Percentiles rank a stretch among this genome's conserved stretches.
Evolutionary conservation across 2,329 filamentous ascomycete genomes (phyloP).

Genomic region (Hypoxylon rubiginosum): DNA sequence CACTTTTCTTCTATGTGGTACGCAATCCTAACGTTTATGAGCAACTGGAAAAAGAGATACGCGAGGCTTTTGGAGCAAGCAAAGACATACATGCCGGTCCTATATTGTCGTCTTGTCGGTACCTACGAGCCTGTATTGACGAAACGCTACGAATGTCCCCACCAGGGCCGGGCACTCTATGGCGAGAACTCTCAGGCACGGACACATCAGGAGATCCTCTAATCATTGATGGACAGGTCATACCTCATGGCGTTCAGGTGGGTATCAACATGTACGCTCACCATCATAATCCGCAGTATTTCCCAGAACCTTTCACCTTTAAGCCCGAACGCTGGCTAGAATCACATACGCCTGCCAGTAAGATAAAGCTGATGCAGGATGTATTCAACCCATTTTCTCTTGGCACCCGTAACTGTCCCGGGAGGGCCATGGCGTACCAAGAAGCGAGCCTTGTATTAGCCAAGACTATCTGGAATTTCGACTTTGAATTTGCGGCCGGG

Average conservation of each 20-base stretch:
- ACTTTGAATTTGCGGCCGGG: background rate
- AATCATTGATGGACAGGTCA: background rate
- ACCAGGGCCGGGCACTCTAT: background rate
- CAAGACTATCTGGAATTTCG: constrained; percentile 10
- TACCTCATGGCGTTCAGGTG: constrained; percentile 12
- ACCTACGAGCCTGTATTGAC: constrained; percentile 38
- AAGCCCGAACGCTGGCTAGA: background rate
- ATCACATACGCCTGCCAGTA: background rate
- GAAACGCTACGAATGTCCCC: constrained; percentile 28
- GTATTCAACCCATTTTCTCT: background rate
- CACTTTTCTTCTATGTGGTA: constrained; percentile 43
- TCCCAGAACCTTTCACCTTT: background rate
- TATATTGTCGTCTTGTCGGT: constrained; percentile 20
- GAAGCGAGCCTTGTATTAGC: background rate
- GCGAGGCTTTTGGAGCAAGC: constrained; percentile 14
- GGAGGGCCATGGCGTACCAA: constrained; percentile 15
- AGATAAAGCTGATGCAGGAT: background rate
- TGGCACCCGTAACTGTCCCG: constrained; percentile 2
- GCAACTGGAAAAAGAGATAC: constrained; percentile 36
- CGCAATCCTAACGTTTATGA: constrained; percentile 29
- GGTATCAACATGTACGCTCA: background rate
- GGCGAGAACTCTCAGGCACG: constrained; percentile 8
- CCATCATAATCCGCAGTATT: background rate
- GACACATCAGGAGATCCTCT: background rate
- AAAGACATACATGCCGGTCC: constrained; percentile 23